Evolutionary conservation across 352 stramenopile genomes (phyloP), one percentile per base, ranked within the genome.

Genomic region (Aphanomyces euteiches): DNA sequence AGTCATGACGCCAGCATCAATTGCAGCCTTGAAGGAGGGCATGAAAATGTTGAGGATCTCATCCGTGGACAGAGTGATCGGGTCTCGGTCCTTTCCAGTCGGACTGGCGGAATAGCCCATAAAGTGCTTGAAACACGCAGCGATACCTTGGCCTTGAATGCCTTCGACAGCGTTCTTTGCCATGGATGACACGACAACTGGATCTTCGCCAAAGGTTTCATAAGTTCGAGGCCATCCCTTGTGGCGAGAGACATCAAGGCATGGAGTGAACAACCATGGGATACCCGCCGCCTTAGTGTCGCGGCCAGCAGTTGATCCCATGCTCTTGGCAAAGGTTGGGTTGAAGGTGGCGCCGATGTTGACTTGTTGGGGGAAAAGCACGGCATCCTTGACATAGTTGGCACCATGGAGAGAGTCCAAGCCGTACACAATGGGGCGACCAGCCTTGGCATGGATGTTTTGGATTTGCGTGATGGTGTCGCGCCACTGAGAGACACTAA

Each of bases 151-250:
- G 48, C 38, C 65, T 65, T 82, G 77, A n/a, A 82, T 74, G 5
- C 74, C 85, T 39, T 73, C 57, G 57, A 90, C 81, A 66, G 88
- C 77, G 5, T 48, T 60, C 6, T 40, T 39, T 10, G 72, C 83
- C 79, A 93, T 87, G 37, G 76, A 47, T 3, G 77, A 73, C 1
- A 87, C 82, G 6, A 93, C 36, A 43, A 77, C 70, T 19, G 82
- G 82, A 75, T 93, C 85, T 74, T 94, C 86, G n/a, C 89, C 87
- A 78, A 93, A 96, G 2, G 84, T 95, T 74, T 96, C 89, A 56
- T 79, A 91, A 7, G 88, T 83, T 19, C 87, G 77, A 4, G 79
- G 59, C 87, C 87, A 96, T 28, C 82, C 71, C 28, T 75, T 73
- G 69, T 82, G 78, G 34, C 86, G 82, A 47, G 87, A 79, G 67